Conservation (phyloP, 106 monocot species). For the Phalaenopsis equestris region DNA sequence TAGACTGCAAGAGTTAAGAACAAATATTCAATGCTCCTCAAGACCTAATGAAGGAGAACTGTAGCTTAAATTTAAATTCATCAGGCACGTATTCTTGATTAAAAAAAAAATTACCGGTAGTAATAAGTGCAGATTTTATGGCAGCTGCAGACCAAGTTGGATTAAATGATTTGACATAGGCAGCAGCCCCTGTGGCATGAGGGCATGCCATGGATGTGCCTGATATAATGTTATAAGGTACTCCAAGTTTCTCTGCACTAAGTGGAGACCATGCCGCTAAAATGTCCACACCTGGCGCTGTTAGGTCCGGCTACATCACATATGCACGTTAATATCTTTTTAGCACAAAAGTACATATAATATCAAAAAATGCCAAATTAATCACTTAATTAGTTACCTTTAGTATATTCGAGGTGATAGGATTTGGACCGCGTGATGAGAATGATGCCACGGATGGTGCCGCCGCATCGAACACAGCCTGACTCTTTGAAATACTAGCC, state of each 20-base stretch:
- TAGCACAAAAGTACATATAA: neutral
- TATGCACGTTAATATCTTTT: neutral
- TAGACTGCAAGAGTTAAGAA: conserved; percentile 8
- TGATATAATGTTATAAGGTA: conserved; percentile 22
- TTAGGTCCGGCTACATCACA: conserved; percentile 12
- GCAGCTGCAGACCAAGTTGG: conserved; percentile 28
- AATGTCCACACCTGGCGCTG: conserved; percentile 22
- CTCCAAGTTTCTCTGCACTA: neutral
- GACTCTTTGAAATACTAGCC: conserved; percentile 23
- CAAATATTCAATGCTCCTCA: no score
- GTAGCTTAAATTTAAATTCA: no score
- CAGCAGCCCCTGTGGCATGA: conserved; percentile 19
- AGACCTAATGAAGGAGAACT: no score
- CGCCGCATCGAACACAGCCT: conserved; percentile 7
- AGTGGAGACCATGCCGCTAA: conserved; percentile 21
- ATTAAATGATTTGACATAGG: conserved; percentile 32
- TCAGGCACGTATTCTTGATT: no score
- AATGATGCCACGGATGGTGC: conserved; percentile 20
- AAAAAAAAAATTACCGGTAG: conserved; percentile 14
- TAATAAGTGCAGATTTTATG: conserved; percentile 33
- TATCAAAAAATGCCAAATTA: neutral
- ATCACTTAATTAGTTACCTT: conserved; percentile 8
- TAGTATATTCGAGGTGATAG: conserved; percentile 17
- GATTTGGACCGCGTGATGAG: conserved; percentile 34
- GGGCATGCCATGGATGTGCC: conserved; percentile 43